Conservation (phyloP, 352 stramenopile species). For the Phytopythium chamaehyphon region DNA sequence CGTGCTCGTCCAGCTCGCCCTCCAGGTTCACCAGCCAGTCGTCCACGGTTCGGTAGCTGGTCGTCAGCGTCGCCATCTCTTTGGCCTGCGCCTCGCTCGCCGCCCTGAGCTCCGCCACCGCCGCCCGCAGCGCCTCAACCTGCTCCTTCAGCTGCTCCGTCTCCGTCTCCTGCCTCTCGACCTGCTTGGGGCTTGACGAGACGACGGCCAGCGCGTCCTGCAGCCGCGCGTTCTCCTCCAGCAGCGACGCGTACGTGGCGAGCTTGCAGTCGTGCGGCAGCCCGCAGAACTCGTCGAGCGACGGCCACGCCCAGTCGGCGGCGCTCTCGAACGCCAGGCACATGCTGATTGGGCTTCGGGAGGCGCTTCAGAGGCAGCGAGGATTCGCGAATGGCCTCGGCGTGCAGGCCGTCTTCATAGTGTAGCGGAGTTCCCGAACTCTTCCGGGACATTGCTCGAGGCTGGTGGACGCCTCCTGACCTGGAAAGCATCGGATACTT, state of each 20-base stretch:
- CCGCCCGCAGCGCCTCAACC: background rate
- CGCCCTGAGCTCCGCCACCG: background rate
- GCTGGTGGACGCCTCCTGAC: too few species aligned
- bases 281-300: background rate
- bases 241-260: background rate
- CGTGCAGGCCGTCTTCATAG: too few species aligned
- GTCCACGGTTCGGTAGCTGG: background rate
- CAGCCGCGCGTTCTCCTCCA: constrained; percentile 1
- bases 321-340: too few species aligned
- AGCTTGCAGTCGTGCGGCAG: background rate
- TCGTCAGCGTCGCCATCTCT: background rate
- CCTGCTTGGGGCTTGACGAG: background rate
- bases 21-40: too few species aligned
- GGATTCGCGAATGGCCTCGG: too few species aligned
- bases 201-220: background rate
- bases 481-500: too few species aligned
- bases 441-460: too few species aligned
- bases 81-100: background rate
- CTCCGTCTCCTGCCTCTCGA: background rate
- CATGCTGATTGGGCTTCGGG: too few species aligned
- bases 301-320: background rate
- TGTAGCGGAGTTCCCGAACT: too few species aligned
- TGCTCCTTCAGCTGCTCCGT: background rate
- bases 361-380: too few species aligned
- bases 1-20: background rate